These are phyloP conservation scores for Spathaspora passalidarum DNA, from an alignment of 805 yeast genomes.

Conservation along the genomic window DNA sequence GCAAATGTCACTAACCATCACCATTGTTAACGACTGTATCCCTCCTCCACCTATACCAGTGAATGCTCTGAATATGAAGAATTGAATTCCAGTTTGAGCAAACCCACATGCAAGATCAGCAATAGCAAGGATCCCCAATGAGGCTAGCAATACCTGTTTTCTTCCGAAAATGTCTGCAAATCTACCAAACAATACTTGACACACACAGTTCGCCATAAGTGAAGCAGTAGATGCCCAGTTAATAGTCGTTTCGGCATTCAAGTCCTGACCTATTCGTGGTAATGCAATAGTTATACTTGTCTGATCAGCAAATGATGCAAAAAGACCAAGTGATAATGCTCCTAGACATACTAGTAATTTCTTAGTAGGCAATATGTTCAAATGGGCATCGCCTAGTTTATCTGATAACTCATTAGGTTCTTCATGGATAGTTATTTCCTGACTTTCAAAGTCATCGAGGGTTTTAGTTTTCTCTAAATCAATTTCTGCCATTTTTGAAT, in stretches of 20 bases:
- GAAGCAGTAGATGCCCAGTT: conserved; percentile 61
- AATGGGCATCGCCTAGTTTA: conserved; percentile 39
- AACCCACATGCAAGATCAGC: conserved; percentile 52
- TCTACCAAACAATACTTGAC: conserved; percentile 54
- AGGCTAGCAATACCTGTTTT: conserved; percentile 39
- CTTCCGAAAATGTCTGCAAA: conserved; percentile 55
- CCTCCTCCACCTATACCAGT: conserved; percentile 60
- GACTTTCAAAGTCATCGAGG: neutral
- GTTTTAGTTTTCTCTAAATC: neutral
- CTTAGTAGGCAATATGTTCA: conserved; percentile 36
- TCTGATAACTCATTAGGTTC: conserved; percentile 13
- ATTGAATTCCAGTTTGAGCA: conserved; percentile 46
- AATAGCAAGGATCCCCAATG: conserved; percentile 36
- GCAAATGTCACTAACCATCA: conserved; percentile 52
- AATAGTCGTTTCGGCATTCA: conserved; percentile 45
- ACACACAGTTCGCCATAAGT: conserved; percentile 48
- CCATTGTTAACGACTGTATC: conserved; percentile 48
- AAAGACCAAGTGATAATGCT: conserved; percentile 36
- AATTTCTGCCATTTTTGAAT: neutral
- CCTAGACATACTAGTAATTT: conserved; percentile 35
- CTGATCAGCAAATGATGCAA: conserved; percentile 48
- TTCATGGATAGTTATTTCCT: neutral
- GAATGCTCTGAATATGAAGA: conserved; percentile 51
- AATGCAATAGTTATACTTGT: conserved; percentile 48
- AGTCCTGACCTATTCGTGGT: conserved; percentile 45